These are phyloP conservation scores for Diaporthe sp. DNA, from an alignment of 2,329 filamentous ascomycete genomes.

Conservation along the genomic window DNA sequence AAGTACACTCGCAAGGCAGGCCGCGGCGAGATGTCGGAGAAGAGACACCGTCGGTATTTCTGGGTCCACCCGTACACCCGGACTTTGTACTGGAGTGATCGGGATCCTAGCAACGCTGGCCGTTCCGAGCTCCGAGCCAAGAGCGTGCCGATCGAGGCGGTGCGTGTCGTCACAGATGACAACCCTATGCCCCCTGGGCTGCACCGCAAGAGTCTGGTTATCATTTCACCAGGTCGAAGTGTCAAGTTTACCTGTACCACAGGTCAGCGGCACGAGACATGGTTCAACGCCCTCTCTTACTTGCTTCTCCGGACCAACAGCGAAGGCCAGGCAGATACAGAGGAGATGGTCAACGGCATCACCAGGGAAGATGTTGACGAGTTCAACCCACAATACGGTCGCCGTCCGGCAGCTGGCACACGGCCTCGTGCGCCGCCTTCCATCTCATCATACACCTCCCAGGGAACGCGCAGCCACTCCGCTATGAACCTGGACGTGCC, in stretches of 20 bases:
- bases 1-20: conserved; percentile 97
- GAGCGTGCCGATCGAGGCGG: conserved; percentile 93
- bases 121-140: conserved; percentile 83
- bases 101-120: conserved; percentile 85
- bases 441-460: conserved; percentile 85
- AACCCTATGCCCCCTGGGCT: conserved; percentile 96
- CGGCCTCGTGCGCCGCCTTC: conserved; percentile 73
- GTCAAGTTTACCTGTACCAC: conserved; percentile 97
- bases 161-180: conserved; percentile 92
- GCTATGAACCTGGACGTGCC: conserved; percentile 67
- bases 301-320: conserved; percentile 82
- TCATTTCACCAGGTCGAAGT: conserved; percentile 88
- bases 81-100: conserved; percentile 96
- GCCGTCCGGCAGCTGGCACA: conserved; percentile 57
- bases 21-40: conserved; percentile 89
- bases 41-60: conserved; percentile 94
- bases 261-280: conserved; percentile 94
- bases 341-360: conserved; percentile 70
- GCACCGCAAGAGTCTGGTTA: conserved; percentile 92
- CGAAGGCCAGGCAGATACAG: conserved; percentile 72
- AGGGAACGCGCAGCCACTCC: conserved; percentile 76
- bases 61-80: conserved; percentile 99
- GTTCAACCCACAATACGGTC: conserved; percentile 79
- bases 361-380: conserved; percentile 78
- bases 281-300: conserved; percentile 98